Base-by-base conservation (phyloP, 2,329 filamentous ascomycete species). In the Blastomyces gilchristii region DNA sequence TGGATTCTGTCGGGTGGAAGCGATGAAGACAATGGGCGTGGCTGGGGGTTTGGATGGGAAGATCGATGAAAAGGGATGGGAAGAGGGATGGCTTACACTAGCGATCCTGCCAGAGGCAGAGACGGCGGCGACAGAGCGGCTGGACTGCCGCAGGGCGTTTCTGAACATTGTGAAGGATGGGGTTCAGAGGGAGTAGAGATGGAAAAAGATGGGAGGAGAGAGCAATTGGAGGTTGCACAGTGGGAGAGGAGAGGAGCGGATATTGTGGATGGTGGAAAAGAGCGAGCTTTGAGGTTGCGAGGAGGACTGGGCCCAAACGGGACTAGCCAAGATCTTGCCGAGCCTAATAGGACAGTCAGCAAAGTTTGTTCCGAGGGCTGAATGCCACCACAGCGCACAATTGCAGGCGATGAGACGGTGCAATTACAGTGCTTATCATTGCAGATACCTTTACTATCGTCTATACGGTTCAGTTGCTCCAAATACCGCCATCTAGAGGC, bases 81-180 rank as follows among this genome's bases (percentile, higher is more conserved):
- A 68, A 73, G 34, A 77, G 75, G 76, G 77, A 77, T 76, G 79
- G 95, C 93, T 88, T 92, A 97, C 94, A 82, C 87, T 88, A 81
- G 88, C 88, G 83, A 95, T 87, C 85, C 91, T 90, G 85, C 90
- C 87, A 76, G 89, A 85, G 77, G 90, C 89, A 88, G 91, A 90
- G 83, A 95, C 86, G 83, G 90, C 91, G 83, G 90, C 89, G 82
- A 93, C 90, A 81, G 90, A 89, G 85, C 92, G 91, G 84, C 89
- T 89, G 80, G 91, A 95, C 85, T 96, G 91, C 84, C 92, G 87
- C 83, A 97, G 86, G 84, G 93, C 92, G 87, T 90, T 96, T 83
- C 93, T 91, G 86, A 97, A 96, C 93, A 97, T 97, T 82, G 80
- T 84, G 78, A 79, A 69, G 67, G 69, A 70, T 67, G 69, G 70